Base-by-base conservation (phyloP, 2,329 filamentous ascomycete genomes). In the Penicillium sclerotigenum region DNA sequence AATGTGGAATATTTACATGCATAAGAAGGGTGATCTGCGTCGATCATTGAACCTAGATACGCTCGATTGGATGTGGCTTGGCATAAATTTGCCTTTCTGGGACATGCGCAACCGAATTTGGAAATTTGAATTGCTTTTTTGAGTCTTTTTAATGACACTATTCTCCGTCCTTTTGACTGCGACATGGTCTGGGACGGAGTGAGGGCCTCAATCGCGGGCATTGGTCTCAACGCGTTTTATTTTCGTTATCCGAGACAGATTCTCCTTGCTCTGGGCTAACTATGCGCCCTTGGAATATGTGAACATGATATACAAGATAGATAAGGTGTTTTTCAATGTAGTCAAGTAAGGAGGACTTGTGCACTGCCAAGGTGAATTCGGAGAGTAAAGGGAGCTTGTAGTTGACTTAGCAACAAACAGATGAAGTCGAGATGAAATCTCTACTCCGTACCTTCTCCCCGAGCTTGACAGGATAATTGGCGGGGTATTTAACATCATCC, bases 31-130 rank as follows among this genome's bases (percentile, higher is more conserved):
- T 52, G 64, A 66, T 66, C 61, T 29, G 14, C 61, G 62, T 43
- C 57, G 62, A 66, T 66, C 64, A 66, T 66, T 65, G 64, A 66
- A 65, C 54, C 54, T 65, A 60, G 55, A 49, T 54, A 22, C 29
- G 36, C 41, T 56, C 51, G 11, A 60, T 59, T 42, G 51, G 47
- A 43, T 54, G 28, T 57, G 52, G 49, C 61, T 64, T 63, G 59
- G 63, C 63, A 40, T 29, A 28, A 6, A 54, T 52, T 40, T 36
- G 52, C 26, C 45, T 57, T 61, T 47, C 42, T 42, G n/a, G 47
- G 31, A 33, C 31, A 45, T 51, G 38, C 36, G 28, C 16, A 36
- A 47, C 16, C 40, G 45, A 24, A 45, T 22, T 43, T 18, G 29
- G 28, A 49, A 46, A 29, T 26, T 20, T 16, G 22, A 31, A 37